Percentiles rank a stretch among this genome's conserved stretches.
phyloP scores from a whole-genome alignment of 2,329 filamentous ascomycete species.

The Cryoendolithus antarcticus region DNA sequence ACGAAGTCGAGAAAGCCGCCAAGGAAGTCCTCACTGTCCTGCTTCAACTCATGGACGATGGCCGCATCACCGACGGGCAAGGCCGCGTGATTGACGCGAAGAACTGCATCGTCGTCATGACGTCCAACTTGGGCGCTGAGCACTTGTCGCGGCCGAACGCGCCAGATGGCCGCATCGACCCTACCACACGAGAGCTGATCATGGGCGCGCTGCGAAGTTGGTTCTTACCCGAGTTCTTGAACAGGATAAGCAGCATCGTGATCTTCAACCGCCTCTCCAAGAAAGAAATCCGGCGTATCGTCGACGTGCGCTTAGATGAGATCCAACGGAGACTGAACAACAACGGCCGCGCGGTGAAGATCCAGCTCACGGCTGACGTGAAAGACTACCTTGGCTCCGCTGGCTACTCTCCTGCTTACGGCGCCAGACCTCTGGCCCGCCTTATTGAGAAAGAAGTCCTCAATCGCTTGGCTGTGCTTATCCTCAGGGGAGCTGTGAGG shows the following conservation, averaged over 20 bases:
- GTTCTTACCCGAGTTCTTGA: slow-evolving; percentile 96
- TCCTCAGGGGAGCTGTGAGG: slow-evolving; percentile 69
- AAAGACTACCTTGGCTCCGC: slow-evolving; percentile 86
- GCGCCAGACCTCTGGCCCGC: slow-evolving; percentile 73
- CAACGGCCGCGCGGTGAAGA: slow-evolving; percentile 76
- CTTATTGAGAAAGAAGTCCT: slow-evolving; percentile 96
- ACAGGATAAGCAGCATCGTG: slow-evolving; percentile 89
- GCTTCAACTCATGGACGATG: slow-evolving; percentile 98
- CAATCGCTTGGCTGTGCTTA: slow-evolving; percentile 82
- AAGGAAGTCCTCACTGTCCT: slow-evolving; percentile 96
- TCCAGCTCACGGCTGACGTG: slow-evolving; percentile 70
- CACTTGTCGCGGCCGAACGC: slow-evolving; percentile 70
- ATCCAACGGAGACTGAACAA: slow-evolving; percentile 81
- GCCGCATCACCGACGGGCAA: slow-evolving; percentile 95
- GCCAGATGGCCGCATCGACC: slow-evolving; percentile 74
- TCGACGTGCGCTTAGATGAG: slow-evolving; percentile 75
- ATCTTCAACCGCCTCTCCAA: slow-evolving; percentile 96
- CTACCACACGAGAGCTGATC: slow-evolving; percentile 74
- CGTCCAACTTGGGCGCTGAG: slow-evolving; percentile 90
- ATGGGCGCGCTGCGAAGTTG: slow-evolving; percentile 86
- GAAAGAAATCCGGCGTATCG: slow-evolving; percentile 84
- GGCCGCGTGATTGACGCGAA: slow-evolving; percentile 86
- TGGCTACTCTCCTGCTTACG: slow-evolving; percentile 91
- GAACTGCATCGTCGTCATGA: slow-evolving; percentile 99
- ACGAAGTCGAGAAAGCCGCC: slow-evolving; percentile 96